These are phyloP conservation scores for Chlamydomonas sp. DNA, from an alignment of 139 green algal genomes.

Conservation along the genomic window DNA sequence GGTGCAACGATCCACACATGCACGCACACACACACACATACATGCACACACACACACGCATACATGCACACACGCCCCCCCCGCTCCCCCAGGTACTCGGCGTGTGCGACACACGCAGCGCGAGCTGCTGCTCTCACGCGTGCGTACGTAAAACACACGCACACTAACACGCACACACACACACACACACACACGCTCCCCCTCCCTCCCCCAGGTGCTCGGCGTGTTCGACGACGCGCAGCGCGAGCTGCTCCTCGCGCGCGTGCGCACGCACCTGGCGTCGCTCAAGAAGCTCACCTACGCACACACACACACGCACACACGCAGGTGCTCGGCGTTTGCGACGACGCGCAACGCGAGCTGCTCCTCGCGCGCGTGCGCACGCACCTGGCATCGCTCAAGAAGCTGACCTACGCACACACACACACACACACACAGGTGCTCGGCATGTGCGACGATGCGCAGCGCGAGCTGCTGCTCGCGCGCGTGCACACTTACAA, in stretches of 20 bases:
- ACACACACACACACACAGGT: too few species aligned
- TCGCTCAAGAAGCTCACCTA: slow-evolving; percentile 77
- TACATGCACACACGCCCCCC: too few species aligned
- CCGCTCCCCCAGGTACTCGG: too few species aligned
- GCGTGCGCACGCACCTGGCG: slow-evolving; percentile 65
- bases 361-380: slow-evolving; percentile 61
- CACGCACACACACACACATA: too few species aligned
- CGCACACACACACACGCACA: too few species aligned
- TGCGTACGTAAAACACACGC: too few species aligned
- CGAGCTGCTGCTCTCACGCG: too few species aligned
- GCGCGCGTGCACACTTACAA: slow-evolving; percentile 58
- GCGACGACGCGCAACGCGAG: slow-evolving; percentile 59
- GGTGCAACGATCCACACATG: too few species aligned
- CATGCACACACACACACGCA: slow-evolving; percentile 3
- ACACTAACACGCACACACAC: too few species aligned
- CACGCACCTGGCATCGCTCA: slow-evolving; percentile 66
- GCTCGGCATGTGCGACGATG: slow-evolving; percentile 61
- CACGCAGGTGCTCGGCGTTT: slow-evolving; percentile 62
- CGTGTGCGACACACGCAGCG: too few species aligned
- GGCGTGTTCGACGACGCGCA: slow-evolving; percentile 65
- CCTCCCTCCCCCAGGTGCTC: too few species aligned
- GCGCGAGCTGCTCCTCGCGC: slow-evolving; percentile 56
- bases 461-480: slow-evolving; percentile 65
- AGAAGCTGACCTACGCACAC: slow-evolving; percentile 81
- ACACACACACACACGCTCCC: too few species aligned